These are phyloP conservation scores for Parafenestella ontariensis DNA, from an alignment of 2,329 filamentous ascomycete genomes.

Conservation along the genomic window DNA sequence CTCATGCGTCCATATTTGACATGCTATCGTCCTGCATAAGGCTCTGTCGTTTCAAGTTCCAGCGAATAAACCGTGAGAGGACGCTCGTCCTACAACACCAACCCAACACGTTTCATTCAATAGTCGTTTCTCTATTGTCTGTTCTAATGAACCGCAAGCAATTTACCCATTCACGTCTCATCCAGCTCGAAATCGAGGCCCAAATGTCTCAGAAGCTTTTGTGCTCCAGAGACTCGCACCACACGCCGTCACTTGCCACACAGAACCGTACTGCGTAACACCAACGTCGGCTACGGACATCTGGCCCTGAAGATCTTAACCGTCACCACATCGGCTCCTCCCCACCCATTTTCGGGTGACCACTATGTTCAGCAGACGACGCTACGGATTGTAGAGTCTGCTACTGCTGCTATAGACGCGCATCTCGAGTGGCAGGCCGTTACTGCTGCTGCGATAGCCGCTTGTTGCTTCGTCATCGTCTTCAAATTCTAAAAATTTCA, in stretches of 20 bases:
- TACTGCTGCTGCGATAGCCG: too few species aligned
- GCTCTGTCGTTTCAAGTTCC: too few species aligned
- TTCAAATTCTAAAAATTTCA: neutral
- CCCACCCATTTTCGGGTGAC: neutral
- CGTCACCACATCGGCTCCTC: neutral
- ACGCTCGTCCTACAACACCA: too few species aligned
- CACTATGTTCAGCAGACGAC: neutral
- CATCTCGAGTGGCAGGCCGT: too few species aligned
- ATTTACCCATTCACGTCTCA: conserved; percentile 2
- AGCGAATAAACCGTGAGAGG: too few species aligned
- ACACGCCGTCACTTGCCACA: conserved; percentile 4
- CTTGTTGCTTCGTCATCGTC: too few species aligned
- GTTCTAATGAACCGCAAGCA: too few species aligned
- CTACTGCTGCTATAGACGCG: neutral
- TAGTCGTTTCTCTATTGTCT: too few species aligned
- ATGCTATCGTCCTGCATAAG: neutral
- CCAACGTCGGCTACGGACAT: conserved; percentile 1
- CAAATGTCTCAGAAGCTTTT: conserved; percentile 3
- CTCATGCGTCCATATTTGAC: neutral
- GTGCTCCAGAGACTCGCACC: conserved; percentile 1
- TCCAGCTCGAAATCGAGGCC: neutral
- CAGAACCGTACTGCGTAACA: conserved; percentile 9
- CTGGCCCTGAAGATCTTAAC: conserved; percentile 4
- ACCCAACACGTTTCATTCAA: too few species aligned
- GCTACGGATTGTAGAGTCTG: neutral